These are phyloP conservation scores for Blastobotrys serpentis DNA, from an alignment of 1,139 yeast genomes.

Conservation along the genomic window DNA sequence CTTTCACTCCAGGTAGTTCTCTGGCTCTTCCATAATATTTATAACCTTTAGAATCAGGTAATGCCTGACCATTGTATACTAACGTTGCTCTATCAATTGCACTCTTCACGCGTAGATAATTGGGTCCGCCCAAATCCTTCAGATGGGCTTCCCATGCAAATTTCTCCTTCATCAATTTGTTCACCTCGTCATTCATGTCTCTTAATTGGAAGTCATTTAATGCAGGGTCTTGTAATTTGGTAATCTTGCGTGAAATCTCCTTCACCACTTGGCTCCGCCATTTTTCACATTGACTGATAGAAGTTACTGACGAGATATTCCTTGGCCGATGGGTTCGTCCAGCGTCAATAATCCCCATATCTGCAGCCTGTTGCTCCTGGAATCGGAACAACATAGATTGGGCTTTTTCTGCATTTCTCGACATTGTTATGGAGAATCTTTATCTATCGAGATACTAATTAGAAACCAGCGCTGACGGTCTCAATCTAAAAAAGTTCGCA, in stretches of 20 bases:
- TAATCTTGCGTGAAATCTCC: conserved; percentile 62
- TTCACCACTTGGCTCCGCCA: conserved; percentile 66
- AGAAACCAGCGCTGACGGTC: no score
- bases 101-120: conserved; percentile 42
- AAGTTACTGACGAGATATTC: conserved; percentile 52
- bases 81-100: conserved; percentile 14
- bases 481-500: not conserved
- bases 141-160: conserved; percentile 78
- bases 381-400: conserved; percentile 66
- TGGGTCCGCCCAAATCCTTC: conserved; percentile 67
- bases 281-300: conserved; percentile 67
- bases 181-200: conserved; percentile 74
- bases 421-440: conserved; percentile 45
- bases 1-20: conserved; percentile 73
- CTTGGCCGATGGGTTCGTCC: conserved; percentile 53
- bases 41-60: conserved; percentile 50
- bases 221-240: conserved; percentile 61
- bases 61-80: conserved; percentile 9
- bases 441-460: not conserved
- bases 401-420: conserved; percentile 74
- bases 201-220: conserved; percentile 62
- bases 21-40: conserved; percentile 82
- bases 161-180: conserved; percentile 64
- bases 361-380: conserved; percentile 60
- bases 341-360: conserved; percentile 58